A percentile compares a stretch with the other conserved stretches of the same genome.
These are phyloP conservation scores for Aspergillus bertholletiae DNA, from an alignment of 495 filamentous ascomycete genomes.

Conservation along the genomic window DNA sequence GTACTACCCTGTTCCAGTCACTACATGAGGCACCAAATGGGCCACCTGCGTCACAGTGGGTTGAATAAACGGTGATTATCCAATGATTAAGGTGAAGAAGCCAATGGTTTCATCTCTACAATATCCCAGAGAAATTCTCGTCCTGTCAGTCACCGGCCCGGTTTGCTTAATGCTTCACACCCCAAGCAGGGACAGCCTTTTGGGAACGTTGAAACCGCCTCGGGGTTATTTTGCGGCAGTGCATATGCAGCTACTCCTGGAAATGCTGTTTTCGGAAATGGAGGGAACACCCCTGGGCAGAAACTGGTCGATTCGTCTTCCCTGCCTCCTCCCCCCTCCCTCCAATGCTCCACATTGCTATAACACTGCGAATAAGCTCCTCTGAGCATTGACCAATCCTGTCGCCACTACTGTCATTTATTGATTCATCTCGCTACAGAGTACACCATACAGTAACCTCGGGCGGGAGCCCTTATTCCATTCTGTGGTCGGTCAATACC, in stretches of 20 bases:
- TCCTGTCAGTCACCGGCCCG: not conserved
- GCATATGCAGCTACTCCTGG: slow-evolving; percentile 9
- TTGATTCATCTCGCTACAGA: not conserved
- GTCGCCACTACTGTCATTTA: not conserved
- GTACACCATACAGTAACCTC: not conserved
- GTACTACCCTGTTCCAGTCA: not conserved
- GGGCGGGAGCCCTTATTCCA: not conserved
- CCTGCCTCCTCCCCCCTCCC: not conserved
- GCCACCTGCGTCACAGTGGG: not conserved
- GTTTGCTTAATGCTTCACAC: not conserved
- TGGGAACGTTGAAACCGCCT: slow-evolving; percentile 4
- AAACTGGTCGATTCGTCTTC: slow-evolving; percentile 1
- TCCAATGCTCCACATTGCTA: slow-evolving; percentile 10
- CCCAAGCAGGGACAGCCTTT: not conserved
- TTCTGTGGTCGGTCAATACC: not conserved
- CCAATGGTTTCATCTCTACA: not conserved
- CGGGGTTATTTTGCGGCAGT: slow-evolving; percentile 10
- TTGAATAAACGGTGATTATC: not conserved
- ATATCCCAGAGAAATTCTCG: not conserved
- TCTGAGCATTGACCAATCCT: slow-evolving; percentile 1
- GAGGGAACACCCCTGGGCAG: not conserved
- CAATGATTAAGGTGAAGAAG: not conserved
- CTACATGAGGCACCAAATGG: not conserved
- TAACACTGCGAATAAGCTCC: slow-evolving; percentile 9
- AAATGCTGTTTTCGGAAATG: slow-evolving; percentile 2